These are phyloP conservation scores for Pseudovirgaria hyperparasitica DNA, from an alignment of 2,329 filamentous ascomycete species.

Conservation along the genomic window DNA sequence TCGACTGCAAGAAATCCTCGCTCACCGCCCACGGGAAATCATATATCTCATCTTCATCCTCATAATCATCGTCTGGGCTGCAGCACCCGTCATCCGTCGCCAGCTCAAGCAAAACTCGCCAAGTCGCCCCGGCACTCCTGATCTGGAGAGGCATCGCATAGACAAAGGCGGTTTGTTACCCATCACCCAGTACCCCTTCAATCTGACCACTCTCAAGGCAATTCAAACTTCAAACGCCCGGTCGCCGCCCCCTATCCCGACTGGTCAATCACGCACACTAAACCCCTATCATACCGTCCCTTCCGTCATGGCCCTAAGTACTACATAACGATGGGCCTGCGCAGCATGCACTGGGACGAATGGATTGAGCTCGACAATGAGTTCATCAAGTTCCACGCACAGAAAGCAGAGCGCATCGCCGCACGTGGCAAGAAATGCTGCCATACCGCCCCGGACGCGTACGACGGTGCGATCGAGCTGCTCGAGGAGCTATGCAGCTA, in stretches of 20 bases:
- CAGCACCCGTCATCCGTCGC: constrained; percentile 13
- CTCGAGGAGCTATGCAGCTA: constrained; percentile 61
- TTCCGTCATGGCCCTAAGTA: constrained; percentile 69
- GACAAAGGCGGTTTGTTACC: too few relatives aligned
- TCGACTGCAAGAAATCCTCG: constrained; percentile 6
- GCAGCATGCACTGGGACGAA: constrained; percentile 55
- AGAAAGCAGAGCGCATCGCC: constrained; percentile 55
- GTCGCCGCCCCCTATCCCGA: constrained; percentile 47
- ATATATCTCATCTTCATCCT: constrained; percentile 21
- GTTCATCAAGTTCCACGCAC: constrained; percentile 57
- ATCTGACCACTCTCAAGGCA: too few relatives aligned
- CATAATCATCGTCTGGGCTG: constrained; percentile 18
- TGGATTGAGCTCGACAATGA: constrained; percentile 83
- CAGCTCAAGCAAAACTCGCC: constrained; percentile 11
- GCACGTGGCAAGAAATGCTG: constrained; percentile 57
- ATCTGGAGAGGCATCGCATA: constrained; percentile 38
- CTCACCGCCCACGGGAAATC: constrained; percentile 9
- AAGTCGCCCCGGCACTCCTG: constrained; percentile 21
- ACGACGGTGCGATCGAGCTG: constrained; percentile 60
- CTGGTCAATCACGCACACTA: constrained; percentile 57
- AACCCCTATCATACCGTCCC: constrained; percentile 64
- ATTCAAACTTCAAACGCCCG: constrained; percentile 51
- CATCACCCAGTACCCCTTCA: constrained; percentile 35
- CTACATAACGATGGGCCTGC: constrained; percentile 63
- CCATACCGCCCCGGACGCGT: constrained; percentile 55